Conservation (phyloP, 345 rosid species). For the Lepidium aucheri region DNA sequence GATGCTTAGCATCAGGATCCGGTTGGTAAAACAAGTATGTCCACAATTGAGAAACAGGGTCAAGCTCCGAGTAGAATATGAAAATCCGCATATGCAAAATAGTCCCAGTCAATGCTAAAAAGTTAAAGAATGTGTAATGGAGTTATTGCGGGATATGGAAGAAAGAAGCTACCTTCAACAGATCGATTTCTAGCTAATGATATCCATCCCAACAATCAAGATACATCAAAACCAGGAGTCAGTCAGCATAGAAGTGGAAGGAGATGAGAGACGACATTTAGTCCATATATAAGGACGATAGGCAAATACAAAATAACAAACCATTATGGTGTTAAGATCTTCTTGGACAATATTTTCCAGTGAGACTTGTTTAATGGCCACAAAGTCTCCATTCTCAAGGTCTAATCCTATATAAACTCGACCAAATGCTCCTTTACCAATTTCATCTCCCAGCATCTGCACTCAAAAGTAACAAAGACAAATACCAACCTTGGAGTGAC, state of each 20-base stretch:
- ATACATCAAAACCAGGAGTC: conserved; percentile 23
- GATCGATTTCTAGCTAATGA: conserved; percentile 94
- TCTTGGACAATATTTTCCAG: conserved; percentile 98
- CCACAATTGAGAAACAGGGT: background rate
- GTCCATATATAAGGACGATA: background rate
- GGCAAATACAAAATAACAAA: conserved; percentile 20
- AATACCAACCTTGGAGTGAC: background rate
- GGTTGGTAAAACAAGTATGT: background rate
- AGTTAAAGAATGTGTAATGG: background rate
- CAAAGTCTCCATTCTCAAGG: conserved; percentile 96
- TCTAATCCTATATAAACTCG: conserved; percentile 97
- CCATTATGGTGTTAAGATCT: conserved; percentile 97
- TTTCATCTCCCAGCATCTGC: conserved; percentile 98
- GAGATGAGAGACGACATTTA: background rate
- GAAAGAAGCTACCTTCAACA: conserved; percentile 64
- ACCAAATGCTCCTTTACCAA: conserved; percentile 98
- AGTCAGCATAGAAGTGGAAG: conserved; percentile 24
- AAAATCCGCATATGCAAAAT: background rate
- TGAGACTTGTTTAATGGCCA: conserved; percentile 95
- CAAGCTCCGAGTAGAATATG: background rate
- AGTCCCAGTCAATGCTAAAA: background rate
- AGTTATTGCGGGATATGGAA: background rate
- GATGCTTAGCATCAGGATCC: background rate
- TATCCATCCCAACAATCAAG: conserved; percentile 23
- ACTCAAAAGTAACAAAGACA: background rate